These are phyloP conservation scores for Didymella pinodella DNA, from an alignment of 2,329 filamentous ascomycete genomes.

Conservation along the genomic window DNA sequence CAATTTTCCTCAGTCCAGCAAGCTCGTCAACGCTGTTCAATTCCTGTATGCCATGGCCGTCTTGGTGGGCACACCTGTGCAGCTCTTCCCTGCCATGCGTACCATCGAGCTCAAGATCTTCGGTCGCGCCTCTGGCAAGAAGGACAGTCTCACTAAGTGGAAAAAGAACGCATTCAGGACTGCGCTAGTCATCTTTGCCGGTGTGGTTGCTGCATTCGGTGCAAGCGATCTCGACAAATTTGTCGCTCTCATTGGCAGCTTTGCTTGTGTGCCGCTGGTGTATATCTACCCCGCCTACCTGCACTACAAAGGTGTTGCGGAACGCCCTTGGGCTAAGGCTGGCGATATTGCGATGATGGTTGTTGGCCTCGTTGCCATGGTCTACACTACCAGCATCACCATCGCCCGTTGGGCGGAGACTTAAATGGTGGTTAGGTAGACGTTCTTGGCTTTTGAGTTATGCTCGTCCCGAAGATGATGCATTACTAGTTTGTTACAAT, in stretches of 20 bases:
- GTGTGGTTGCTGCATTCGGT: conserved; percentile 68
- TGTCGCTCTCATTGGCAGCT: conserved; percentile 75
- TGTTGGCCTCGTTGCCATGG: conserved; percentile 73
- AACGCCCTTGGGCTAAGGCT: conserved; percentile 62
- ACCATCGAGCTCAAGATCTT: conserved; percentile 75
- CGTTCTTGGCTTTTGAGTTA: neutral
- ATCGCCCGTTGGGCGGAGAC: conserved; percentile 52
- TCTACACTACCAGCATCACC: conserved; percentile 74
- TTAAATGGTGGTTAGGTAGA: neutral
- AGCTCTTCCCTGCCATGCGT: conserved; percentile 76
- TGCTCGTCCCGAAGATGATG: neutral
- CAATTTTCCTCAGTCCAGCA: conserved; percentile 75
- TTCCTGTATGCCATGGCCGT: conserved; percentile 78
- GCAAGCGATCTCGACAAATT: conserved; percentile 77
- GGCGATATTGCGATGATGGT: conserved; percentile 70
- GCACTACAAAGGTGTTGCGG: conserved; percentile 73
- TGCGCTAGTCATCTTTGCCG: conserved; percentile 65
- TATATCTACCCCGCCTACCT: conserved; percentile 79
- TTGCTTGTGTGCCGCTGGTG: conserved; percentile 77
- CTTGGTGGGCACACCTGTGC: conserved; percentile 75
- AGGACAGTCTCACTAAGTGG: conserved; percentile 72
- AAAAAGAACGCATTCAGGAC: conserved; percentile 75
- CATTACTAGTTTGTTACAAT: neutral
- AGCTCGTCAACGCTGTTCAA: conserved; percentile 78
- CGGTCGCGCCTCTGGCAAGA: conserved; percentile 71